Base-by-base conservation (phyloP, 1,284 basidiomycete species). In the Moniliophthora roreri region DNA sequence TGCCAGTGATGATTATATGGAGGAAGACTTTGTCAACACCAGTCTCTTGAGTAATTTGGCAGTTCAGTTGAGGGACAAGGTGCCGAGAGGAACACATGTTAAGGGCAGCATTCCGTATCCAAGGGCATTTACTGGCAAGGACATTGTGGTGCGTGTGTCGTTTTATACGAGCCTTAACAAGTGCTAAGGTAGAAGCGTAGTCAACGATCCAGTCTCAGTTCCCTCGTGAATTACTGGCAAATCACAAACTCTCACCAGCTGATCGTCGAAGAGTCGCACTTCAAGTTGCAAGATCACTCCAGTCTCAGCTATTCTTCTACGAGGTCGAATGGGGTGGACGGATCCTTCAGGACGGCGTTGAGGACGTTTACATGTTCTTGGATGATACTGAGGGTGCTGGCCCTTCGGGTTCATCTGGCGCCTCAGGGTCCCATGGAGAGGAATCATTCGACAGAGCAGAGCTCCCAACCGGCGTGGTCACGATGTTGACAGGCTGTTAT, bases 331-430 rank as follows among this genome's bases (percentile, higher is more conserved):
- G 95, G 92, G 93, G 91, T 34, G 85, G 87, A 52, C 84, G 87
- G 21, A 78, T 87, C 1, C 72, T 98, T 42, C 86, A 89, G 54
- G 96, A 98, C 64, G 89, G 93, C 5, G 89, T 95, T 3, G 95
- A 97, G 62, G 93, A 97, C 60, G 94, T 98, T 4, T 98, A 94
- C 72, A 93, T 92, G 81, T 98, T 99, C 74, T 78, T 95, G 69
- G 93, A 95, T 58, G 95, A 97, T 60, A 81, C 87, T 58, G 88
- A 89, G 53, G 85, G 87, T 20, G 62, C 63, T 16, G 81, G 82
- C 1, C 48, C 48, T 10, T 50, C 36, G 21, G 18, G 34, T 13
- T 40, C 42, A 36, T 23, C 40, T 35, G 24, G 10, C 34, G 26
- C 42, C 1, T 53, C 46, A 11, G 20, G 48, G 8, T 46, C 45